These are phyloP conservation scores for Globisporangium barbulae DNA, from an alignment of 352 stramenopile species.

Conservation along the genomic window DNA sequence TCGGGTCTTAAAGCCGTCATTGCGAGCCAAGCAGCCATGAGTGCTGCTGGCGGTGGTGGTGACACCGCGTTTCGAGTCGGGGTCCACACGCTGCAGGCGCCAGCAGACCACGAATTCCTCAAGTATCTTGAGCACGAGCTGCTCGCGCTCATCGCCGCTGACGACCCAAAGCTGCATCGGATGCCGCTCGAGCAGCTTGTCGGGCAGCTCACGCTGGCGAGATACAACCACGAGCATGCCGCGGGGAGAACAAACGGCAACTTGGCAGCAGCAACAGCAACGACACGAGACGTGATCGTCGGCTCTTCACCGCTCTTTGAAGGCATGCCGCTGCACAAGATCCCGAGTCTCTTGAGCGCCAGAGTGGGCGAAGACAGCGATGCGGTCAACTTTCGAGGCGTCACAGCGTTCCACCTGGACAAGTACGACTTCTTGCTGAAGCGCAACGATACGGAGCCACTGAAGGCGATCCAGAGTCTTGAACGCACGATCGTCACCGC, in stretches of 20 bases:
- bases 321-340: slow-evolving; percentile 5
- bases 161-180: slow-evolving; percentile 24
- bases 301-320: slow-evolving; percentile 23
- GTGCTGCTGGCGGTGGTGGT: neutral
- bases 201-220: slow-evolving; percentile 26
- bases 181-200: slow-evolving; percentile 27
- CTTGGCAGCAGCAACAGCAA: neutral
- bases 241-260: neutral
- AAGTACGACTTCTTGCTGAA: slow-evolving; percentile 6
- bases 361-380: slow-evolving; percentile 1
- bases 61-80: slow-evolving; percentile 20
- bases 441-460: neutral
- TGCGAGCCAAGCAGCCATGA: slow-evolving; percentile 15
- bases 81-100: slow-evolving; percentile 32
- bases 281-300: slow-evolving; percentile 14
- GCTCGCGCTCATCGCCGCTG: slow-evolving; percentile 18
- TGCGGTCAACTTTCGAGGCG: slow-evolving; percentile 4
- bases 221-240: slow-evolving; percentile 17
- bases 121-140: slow-evolving; percentile 28
- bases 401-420: slow-evolving; percentile 13
- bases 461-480: neutral
- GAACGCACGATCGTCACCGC: neutral
- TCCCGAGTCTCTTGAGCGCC: slow-evolving; percentile 21
- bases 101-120: slow-evolving; percentile 26
- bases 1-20: slow-evolving; percentile 13